Base-by-base conservation (phyloP, 768 basidiomycete genomes). In the Tricholoma furcatifolium region DNA sequence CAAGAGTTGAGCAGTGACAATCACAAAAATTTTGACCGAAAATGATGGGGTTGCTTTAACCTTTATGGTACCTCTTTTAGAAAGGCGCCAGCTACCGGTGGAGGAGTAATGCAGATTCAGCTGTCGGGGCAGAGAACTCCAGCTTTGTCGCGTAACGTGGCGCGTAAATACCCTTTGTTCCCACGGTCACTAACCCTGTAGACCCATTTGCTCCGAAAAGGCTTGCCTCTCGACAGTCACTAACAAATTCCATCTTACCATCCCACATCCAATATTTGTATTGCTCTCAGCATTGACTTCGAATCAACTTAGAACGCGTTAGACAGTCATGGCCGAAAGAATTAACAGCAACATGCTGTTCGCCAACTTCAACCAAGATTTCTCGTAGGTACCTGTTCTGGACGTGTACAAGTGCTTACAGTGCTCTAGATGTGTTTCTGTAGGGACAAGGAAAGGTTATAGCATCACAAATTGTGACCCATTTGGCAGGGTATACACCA, bases 391-490 rank as follows among this genome's bases (percentile, higher is more conserved):
- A 27, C 23, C 39, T 43, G 15, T 14, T 34, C 20, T 51, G 17
- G 23, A 6, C 5, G 30, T 15, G 27, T 30, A 11, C 8, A 24
- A 14, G 38, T 47, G 43, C 51, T 51, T 15, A 17, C 4, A 18
- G 34, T 32, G 35, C 17, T 54, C 60, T 52, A 85, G 90, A 58
- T 98, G 95, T 66, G 84, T 98, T 54, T 93, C 93, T 3, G 90
- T 98, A 15, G 97, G 96, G 0, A 96, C 96, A 32, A 83, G 90
- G 58, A 93, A 89, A 67, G 97, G 97, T 1, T 99, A 98, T 66
- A 91, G 88, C 61, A 96, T 99, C 68, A 93, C 93, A 38, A 99
- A 99, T 64, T 97, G 94, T 67, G 97, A 98, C 65, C 97, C 97
- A 46, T 99, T 93, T 65, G 97, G 96, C 32, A 78, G 92, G 59